These are phyloP conservation scores for Grigorovia jiainica DNA, from an alignment of 805 yeast species.

Conservation along the genomic window DNA sequence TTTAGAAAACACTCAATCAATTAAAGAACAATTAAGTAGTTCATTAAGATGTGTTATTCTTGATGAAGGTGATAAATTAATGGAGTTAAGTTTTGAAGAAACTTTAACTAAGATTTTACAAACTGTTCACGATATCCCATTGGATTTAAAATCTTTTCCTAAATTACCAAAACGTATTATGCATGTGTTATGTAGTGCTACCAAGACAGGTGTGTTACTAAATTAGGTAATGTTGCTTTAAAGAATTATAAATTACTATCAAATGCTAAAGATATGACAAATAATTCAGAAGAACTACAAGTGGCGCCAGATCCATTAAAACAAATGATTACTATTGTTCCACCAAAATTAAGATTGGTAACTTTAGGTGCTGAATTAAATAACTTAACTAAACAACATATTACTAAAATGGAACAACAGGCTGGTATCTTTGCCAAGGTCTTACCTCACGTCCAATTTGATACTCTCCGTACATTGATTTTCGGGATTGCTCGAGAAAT, in stretches of 20 bases:
- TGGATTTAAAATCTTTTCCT: conserved; percentile 35
- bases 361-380: conserved; percentile 61
- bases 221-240: conserved; percentile 71
- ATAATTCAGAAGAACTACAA: conserved; percentile 45
- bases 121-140: conserved; percentile 40
- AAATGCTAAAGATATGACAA: conserved; percentile 17
- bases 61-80: conserved; percentile 94
- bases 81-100: conserved; percentile 95
- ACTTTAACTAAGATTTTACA: conserved; percentile 69
- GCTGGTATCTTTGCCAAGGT: no score
- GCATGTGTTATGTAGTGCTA: conserved; percentile 88
- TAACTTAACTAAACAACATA: conserved; percentile 31
- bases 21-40: conserved; percentile 46
- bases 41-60: conserved; percentile 78
- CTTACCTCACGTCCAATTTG: no score
- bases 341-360: conserved; percentile 85
- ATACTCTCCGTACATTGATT: no score
- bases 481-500: no score
- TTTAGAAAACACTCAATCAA: conserved; percentile 73
- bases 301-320: conserved; percentile 85
- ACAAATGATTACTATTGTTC: conserved; percentile 75
- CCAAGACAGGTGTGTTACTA: conserved; percentile 71
- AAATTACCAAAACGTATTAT: conserved; percentile 61
- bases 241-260: conserved; percentile 64
- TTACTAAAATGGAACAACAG: conserved; percentile 7